phyloP scores from a whole-genome alignment of 495 filamentous ascomycete genomes.

The Xylaria longipes region DNA sequence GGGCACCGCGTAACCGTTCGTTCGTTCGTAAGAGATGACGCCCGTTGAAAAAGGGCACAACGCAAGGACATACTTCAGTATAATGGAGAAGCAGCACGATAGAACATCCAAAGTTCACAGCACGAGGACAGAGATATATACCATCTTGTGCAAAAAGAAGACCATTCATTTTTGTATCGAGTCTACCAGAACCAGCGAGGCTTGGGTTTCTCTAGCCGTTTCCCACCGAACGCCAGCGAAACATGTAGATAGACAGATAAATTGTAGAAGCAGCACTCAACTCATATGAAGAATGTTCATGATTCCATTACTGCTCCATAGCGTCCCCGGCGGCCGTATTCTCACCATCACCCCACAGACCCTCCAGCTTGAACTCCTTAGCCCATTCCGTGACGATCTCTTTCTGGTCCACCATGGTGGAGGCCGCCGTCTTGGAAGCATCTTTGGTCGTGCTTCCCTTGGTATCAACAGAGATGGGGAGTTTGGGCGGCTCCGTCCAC shows the following conservation, averaged over 20 bases:
- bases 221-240: slow-evolving; percentile 26
- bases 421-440: slow-evolving; percentile 2
- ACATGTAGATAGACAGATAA: neutral
- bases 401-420: slow-evolving; percentile 69
- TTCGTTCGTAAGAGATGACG: neutral
- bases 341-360: slow-evolving; percentile 75
- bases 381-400: slow-evolving; percentile 93
- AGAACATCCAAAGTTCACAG: neutral
- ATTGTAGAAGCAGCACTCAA: slow-evolving; percentile 18
- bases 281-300: neutral
- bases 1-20: neutral
- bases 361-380: slow-evolving; percentile 93
- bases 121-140: neutral
- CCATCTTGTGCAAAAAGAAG: neutral
- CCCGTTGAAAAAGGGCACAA: neutral
- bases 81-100: neutral
- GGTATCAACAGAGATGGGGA: slow-evolving; percentile 56
- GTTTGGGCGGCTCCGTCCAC: slow-evolving; percentile 78
- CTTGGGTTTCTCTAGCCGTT: neutral
- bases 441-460: slow-evolving; percentile 41
- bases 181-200: neutral
- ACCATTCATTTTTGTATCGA: neutral
- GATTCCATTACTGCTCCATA: slow-evolving; percentile 40
- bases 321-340: slow-evolving; percentile 30
- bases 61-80: neutral